These are phyloP conservation scores for Cutaneotrichosporon sp. DNA, from an alignment of 1,284 basidiomycete genomes.

Conservation along the genomic window DNA sequence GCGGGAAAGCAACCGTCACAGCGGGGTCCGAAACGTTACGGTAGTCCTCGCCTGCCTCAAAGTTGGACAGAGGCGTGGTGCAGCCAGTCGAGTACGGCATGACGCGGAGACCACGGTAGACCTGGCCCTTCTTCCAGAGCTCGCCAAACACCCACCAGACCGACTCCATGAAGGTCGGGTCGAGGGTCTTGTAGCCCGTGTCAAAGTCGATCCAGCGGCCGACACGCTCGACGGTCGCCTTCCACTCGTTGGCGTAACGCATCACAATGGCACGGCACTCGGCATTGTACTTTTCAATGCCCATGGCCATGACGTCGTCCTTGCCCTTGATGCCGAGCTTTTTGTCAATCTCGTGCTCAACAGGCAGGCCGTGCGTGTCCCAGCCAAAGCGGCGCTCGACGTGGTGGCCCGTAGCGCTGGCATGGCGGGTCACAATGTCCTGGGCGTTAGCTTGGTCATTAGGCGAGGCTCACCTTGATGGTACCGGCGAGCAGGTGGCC, in stretches of 20 bases:
- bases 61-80: slow-evolving; percentile 95
- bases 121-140: slow-evolving; percentile 85
- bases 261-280: slow-evolving; percentile 97
- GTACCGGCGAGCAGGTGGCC: slow-evolving; percentile 78
- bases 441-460: slow-evolving; percentile 37
- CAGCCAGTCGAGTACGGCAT: slow-evolving; percentile 99
- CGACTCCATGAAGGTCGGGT: slow-evolving; percentile 91
- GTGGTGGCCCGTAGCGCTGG: slow-evolving; percentile 86
- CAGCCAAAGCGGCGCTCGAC: slow-evolving; percentile 96
- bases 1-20: slow-evolving; percentile 87
- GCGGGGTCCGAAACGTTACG: slow-evolving; percentile 93
- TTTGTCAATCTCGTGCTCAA: slow-evolving; percentile 99
- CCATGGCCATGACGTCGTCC: slow-evolving; percentile 91
- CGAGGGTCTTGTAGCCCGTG: slow-evolving; percentile 97
- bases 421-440: slow-evolving; percentile 96
- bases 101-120: slow-evolving; percentile 88
- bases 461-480: slow-evolving; percentile 75
- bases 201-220: slow-evolving; percentile 99
- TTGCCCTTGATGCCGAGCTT: slow-evolving; percentile 86
- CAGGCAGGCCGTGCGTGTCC: slow-evolving; percentile 98
- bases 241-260: slow-evolving; percentile 94
- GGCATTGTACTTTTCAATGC: slow-evolving; percentile 95
- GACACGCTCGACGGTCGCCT: slow-evolving; percentile 90
- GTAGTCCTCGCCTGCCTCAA: slow-evolving; percentile 92
- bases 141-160: slow-evolving; percentile 99